Percentiles rank a stretch among this genome's conserved stretches.
phyloP scores from a whole-genome alignment of 129 eudicot genomes.

The Daucus carota region DH1_v3.0 NC_030386.2:31087001-31087500 shows the following conservation, averaged over 20 bases:
- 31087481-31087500: background rate
- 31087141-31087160: background rate
- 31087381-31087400: background rate
- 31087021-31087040: background rate
- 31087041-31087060: background rate
- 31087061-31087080: background rate
- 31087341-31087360: background rate
- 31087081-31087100: background rate
- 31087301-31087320: background rate
- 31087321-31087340: background rate
- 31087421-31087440: background rate
- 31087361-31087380: background rate
- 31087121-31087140: background rate
- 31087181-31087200: background rate
- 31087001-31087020: too few relatives aligned
- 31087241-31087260: background rate
- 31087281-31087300: background rate
- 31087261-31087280: background rate
- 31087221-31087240: slow-evolving; percentile 1
- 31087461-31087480: background rate
- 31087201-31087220: background rate
- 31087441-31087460: background rate
- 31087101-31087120: background rate
- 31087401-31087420: background rate
- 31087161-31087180: background rate